A percentile compares a stretch with the other conserved stretches of the same genome.
Conservation (phyloP, 2,329 filamentous ascomycete species). For the Penicillium sclerotiorum region DNA sequence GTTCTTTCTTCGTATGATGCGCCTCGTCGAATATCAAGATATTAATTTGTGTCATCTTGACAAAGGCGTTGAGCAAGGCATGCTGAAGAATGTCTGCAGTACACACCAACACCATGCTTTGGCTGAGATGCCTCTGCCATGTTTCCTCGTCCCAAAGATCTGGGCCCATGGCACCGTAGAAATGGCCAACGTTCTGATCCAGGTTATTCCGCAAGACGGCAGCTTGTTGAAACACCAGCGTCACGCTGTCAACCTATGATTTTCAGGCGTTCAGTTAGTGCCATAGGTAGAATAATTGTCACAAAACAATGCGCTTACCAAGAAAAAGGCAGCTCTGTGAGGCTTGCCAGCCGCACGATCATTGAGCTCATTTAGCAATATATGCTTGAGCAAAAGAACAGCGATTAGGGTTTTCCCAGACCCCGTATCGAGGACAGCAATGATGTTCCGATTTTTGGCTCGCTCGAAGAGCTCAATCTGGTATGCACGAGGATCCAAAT, state of each 20-base stretch:
- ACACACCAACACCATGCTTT: constrained; percentile 85
- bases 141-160: constrained; percentile 63
- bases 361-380: constrained; percentile 76
- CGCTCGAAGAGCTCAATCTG: constrained; percentile 88
- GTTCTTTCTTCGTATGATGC: constrained; percentile 92
- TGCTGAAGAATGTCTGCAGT: constrained; percentile 85
- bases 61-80: constrained; percentile 76
- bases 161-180: constrained; percentile 70
- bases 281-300: background rate
- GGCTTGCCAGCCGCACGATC: constrained; percentile 62
- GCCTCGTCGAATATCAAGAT: constrained; percentile 94
- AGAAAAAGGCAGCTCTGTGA: constrained; percentile 76
- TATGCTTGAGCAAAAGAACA: constrained; percentile 76
- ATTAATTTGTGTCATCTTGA: constrained; percentile 81
- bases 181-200: constrained; percentile 70
- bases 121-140: constrained; percentile 60
- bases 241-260: constrained; percentile 75
- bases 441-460: constrained; percentile 81
- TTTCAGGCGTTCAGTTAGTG: no score
- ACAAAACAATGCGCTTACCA: constrained; percentile 56
- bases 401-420: constrained; percentile 97
- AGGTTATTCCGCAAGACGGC: constrained; percentile 80
- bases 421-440: constrained; percentile 92
- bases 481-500: constrained; percentile 81
- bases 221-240: constrained; percentile 86